Evolutionary conservation across 306 rosid genomes (phyloP).

Genomic region (Potentilla sterilis): DNA sequence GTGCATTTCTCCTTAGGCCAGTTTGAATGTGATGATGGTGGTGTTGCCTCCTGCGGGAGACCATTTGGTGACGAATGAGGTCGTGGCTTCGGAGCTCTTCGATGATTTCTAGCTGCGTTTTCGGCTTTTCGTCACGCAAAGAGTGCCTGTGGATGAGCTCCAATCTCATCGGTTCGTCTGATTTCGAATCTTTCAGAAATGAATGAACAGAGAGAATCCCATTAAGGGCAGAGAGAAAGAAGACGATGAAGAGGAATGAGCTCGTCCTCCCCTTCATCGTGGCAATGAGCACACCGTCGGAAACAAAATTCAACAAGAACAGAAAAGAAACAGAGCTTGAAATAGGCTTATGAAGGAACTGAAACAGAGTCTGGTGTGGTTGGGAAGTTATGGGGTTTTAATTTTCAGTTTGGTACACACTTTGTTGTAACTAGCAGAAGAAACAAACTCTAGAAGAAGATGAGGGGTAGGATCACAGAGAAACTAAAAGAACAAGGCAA

Average conservation of each 20-base stretch:
- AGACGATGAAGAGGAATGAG: conserved; percentile 20
- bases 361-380: neutral
- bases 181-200: neutral
- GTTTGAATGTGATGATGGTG: neutral
- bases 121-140: neutral
- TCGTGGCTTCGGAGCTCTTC: conserved; percentile 44
- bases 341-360: neutral
- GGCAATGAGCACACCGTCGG: neutral
- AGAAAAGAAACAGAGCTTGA: neutral
- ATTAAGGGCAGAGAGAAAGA: conserved; percentile 28
- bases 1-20: conserved; percentile 9
- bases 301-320: neutral
- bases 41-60: conserved; percentile 16
- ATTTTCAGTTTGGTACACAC: neutral
- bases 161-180: conserved; percentile 19
- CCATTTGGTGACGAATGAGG: conserved; percentile 14
- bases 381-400: neutral
- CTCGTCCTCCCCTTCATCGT: conserved; percentile 3
- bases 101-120: conserved; percentile 18
- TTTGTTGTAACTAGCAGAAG: conserved; percentile 3
- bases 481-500: conserved; percentile 5
- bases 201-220: conserved; percentile 12
- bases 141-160: conserved; percentile 54
- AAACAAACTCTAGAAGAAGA: conserved; percentile 29
- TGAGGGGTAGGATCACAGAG: neutral